Evolutionary conservation across 192 early-diverging fungal genomes (phyloP).

Genomic region (Coemansia sp.): DNA sequence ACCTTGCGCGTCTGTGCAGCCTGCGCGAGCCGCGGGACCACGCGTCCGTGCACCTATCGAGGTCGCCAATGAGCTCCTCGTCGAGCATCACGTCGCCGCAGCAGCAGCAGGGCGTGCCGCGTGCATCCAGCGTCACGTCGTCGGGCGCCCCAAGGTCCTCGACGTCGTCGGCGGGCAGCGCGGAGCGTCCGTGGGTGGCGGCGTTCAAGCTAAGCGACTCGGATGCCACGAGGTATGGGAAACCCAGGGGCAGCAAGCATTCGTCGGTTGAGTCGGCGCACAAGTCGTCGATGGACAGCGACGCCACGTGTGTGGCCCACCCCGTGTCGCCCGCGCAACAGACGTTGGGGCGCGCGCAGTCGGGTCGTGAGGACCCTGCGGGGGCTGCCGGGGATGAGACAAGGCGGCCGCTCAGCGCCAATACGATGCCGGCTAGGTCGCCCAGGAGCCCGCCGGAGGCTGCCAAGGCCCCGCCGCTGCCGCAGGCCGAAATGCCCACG

Average conservation of each 20-base stretch:
- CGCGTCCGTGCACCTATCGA: conserved; percentile 3
- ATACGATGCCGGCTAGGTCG: conserved; percentile 6
- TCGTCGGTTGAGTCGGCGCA: conserved; percentile 21
- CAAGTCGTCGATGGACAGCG: conserved; percentile 44
- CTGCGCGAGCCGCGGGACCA: conserved; percentile 37
- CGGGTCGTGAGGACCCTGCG: no score
- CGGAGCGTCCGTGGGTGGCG: conserved; percentile 36
- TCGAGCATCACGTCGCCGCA: not conserved
- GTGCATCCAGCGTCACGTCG: no score
- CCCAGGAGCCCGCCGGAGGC: not conserved
- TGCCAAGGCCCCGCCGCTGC: conserved; percentile 39
- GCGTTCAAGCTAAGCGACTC: conserved; percentile 44
- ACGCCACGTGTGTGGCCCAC: conserved; percentile 28
- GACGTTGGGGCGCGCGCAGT: not conserved
- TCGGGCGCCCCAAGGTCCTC: no score
- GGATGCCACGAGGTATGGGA: conserved; percentile 20
- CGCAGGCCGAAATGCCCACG: conserved; percentile 29
- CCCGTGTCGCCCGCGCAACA: conserved; percentile 12
- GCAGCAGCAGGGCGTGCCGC: not conserved
- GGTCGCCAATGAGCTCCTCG: conserved; percentile 7
- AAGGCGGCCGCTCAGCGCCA: conserved; percentile 19
- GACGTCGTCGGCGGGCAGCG: not conserved
- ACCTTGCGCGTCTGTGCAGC: conserved; percentile 34
- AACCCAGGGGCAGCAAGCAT: conserved; percentile 18
- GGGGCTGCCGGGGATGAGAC: no score